phyloP scores from a whole-genome alignment of 75 land plant genomes.

The Isoetes taiwanensis region DNA sequence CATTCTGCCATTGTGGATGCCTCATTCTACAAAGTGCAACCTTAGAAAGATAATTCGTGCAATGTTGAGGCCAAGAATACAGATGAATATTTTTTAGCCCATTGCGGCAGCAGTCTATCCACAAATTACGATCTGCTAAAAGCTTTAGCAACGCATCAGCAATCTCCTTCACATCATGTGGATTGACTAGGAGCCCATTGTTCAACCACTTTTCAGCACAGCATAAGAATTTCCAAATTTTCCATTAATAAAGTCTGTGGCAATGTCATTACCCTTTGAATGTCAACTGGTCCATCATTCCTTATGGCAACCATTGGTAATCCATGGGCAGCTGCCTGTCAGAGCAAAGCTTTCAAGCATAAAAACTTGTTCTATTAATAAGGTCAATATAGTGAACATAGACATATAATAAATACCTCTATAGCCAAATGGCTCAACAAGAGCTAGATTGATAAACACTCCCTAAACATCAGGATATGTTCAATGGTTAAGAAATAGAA shows the following conservation, averaged over 20 bases:
- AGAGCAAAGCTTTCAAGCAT: background rate
- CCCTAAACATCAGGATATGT: slow-evolving; percentile 31
- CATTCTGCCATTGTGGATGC: slow-evolving; percentile 14
- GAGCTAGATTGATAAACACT: slow-evolving; percentile 70
- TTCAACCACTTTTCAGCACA: slow-evolving; percentile 41
- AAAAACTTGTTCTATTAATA: too few relatives aligned
- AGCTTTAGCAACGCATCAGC: slow-evolving; percentile 49
- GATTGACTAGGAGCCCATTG: slow-evolving; percentile 62
- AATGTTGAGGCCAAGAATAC: slow-evolving; percentile 79
- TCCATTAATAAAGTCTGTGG: background rate
- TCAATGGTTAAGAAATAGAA: background rate
- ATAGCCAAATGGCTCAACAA: slow-evolving; percentile 80
- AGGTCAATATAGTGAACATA: background rate
- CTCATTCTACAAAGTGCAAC: slow-evolving; percentile 31
- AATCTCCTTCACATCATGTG: slow-evolving; percentile 45
- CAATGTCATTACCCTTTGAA: slow-evolving; percentile 29
- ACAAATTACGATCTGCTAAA: slow-evolving; percentile 40
- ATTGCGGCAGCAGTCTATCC: slow-evolving; percentile 43
- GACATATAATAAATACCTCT: slow-evolving; percentile 35
- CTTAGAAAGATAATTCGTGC: slow-evolving; percentile 45
- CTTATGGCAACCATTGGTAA: slow-evolving; percentile 64
- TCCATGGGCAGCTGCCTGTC: slow-evolving; percentile 78
- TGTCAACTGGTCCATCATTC: slow-evolving; percentile 78
- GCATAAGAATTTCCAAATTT: too few relatives aligned
- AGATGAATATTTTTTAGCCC: slow-evolving; percentile 54